Evolutionary conservation across 116 monocot species (phyloP).

Genomic region (Zostera marina): DNA sequence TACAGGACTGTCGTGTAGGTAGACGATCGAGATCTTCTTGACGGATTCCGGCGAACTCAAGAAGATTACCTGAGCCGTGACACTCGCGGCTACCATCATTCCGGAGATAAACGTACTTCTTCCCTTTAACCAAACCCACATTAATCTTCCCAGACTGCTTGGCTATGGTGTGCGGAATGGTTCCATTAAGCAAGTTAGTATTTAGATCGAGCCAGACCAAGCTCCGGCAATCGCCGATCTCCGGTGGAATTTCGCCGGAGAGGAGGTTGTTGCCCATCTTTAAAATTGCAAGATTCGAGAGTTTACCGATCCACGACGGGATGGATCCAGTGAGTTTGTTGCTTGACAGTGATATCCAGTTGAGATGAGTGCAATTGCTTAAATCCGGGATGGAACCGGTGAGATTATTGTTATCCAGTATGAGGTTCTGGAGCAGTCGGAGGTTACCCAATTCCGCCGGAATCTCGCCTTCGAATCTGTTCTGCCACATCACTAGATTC

Average conservation of each 20-base stretch:
- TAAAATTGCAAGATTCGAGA: conserved; percentile 27
- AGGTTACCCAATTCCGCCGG: conserved; percentile 6
- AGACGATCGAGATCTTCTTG: conserved; percentile 31
- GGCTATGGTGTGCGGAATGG: conserved; percentile 16
- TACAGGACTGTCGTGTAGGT: conserved; percentile 46
- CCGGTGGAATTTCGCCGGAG: conserved; percentile 17
- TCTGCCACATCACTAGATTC: not conserved
- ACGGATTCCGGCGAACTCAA: conserved; percentile 34
- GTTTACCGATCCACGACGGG: conserved; percentile 10
- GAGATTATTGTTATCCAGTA: conserved; percentile 7
- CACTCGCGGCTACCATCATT: conserved; percentile 38
- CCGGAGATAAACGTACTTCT: conserved; percentile 20
- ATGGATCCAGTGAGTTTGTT: conserved; percentile 21
- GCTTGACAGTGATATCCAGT: conserved; percentile 13
- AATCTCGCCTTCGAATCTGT: not conserved
- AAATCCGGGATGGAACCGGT: conserved; percentile 5
- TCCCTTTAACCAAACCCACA: conserved; percentile 22
- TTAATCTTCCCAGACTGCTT: conserved; percentile 16
- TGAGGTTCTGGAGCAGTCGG: not conserved
- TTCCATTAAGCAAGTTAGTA: conserved; percentile 20
- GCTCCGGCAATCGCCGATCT: conserved; percentile 25
- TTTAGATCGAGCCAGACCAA: conserved; percentile 44
- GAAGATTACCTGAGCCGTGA: conserved; percentile 18
- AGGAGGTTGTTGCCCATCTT: conserved; percentile 31
- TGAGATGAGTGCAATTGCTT: conserved; percentile 14